A percentile compares a stretch with the other conserved stretches of the same genome.
phyloP scores from a whole-genome alignment of 2,329 filamentous ascomycete genomes.

The Fusarium sp. region DNA sequence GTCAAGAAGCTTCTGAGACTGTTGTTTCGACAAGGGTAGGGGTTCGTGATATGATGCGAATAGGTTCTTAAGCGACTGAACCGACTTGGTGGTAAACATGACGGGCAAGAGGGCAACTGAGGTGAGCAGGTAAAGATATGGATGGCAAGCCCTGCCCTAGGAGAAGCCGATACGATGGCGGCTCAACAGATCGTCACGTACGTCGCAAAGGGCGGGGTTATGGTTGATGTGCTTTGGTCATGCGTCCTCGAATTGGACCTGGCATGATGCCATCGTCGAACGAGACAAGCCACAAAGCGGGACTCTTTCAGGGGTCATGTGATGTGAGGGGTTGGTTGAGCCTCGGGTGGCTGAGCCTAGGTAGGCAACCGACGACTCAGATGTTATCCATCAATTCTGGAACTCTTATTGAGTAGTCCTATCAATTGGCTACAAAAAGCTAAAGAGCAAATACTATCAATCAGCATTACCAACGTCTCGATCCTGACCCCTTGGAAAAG shows the following conservation, averaged over 20 bases:
- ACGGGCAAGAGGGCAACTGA: constrained; percentile 47
- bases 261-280: constrained; percentile 47
- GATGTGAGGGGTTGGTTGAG: constrained; percentile 31
- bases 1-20: constrained; percentile 67
- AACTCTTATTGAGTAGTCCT: background rate
- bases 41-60: constrained; percentile 63
- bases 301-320: constrained; percentile 39
- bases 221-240: constrained; percentile 23
- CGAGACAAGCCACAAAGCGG: constrained; percentile 39
- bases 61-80: constrained; percentile 53
- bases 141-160: constrained; percentile 22
- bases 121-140: constrained; percentile 43
- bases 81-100: constrained; percentile 56
- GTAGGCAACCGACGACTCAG: background rate
- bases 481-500: background rate
- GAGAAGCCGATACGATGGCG: background rate
- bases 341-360: constrained; percentile 29
- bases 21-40: constrained; percentile 60
- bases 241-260: constrained; percentile 10
- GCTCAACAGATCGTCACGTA: constrained; percentile 7
- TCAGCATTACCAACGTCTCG: background rate
- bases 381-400: background rate
- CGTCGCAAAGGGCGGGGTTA: constrained; percentile 8
- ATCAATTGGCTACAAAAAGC: background rate
- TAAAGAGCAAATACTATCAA: background rate